Conservation (phyloP, 148 eudicot genomes). For the Camellia sinensis region DNA sequence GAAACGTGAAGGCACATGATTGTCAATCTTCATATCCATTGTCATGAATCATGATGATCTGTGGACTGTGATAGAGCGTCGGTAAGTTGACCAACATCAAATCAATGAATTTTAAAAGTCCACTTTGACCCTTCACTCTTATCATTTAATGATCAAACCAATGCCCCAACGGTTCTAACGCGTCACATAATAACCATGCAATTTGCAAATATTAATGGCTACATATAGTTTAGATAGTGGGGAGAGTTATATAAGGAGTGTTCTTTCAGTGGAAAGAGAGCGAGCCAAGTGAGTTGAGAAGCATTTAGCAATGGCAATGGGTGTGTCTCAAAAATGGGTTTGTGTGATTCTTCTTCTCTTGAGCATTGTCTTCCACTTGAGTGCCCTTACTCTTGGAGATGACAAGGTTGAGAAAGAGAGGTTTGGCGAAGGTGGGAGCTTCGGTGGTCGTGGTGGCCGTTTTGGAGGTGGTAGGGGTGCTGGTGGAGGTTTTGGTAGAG, state of each 20-base stretch:
- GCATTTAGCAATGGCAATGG: neutral
- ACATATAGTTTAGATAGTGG: neutral
- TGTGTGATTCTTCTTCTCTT: slow-evolving; percentile 9
- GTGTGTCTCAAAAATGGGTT: slow-evolving; percentile 15
- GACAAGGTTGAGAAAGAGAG: neutral
- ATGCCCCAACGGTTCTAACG: slow-evolving; percentile 23
- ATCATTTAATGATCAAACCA: slow-evolving; percentile 11
- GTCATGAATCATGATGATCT: too few relatives aligned
- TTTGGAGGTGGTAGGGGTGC: slow-evolving; percentile 1
- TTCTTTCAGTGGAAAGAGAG: neutral
- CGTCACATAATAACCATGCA: neutral
- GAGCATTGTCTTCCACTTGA: slow-evolving; percentile 26
- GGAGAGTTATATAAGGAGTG: slow-evolving; percentile 13
- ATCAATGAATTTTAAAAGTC: neutral
- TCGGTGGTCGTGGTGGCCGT: slow-evolving; percentile 10
- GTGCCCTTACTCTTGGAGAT: slow-evolving; percentile 21
- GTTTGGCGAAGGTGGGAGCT: slow-evolving; percentile 12
- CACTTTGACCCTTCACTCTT: too few relatives aligned
- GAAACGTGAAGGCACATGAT: neutral
- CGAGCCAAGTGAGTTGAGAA: slow-evolving; percentile 14
- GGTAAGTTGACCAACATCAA: neutral
- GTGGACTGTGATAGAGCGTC: neutral
- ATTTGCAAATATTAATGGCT: slow-evolving; percentile 17
- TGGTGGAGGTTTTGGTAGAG: too few relatives aligned
- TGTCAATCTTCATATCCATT: neutral